phyloP scores from a whole-genome alignment of 345 rosid genomes.

The Physaria fendleri region DNA sequence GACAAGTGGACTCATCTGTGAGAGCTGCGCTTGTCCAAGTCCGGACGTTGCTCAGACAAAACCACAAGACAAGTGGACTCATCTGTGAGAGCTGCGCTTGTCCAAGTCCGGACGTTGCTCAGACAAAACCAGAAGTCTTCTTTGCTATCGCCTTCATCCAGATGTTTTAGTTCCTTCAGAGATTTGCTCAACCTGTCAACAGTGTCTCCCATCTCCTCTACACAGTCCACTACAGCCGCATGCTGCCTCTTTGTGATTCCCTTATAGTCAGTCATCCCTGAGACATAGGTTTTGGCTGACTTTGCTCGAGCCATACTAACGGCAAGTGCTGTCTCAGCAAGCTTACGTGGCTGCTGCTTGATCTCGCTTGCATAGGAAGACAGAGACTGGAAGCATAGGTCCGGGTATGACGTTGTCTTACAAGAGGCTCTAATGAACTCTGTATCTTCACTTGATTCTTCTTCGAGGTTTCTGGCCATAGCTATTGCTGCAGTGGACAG shows the following conservation, averaged over 20 bases:
- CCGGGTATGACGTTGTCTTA: slow-evolving; percentile 53
- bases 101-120: slow-evolving; percentile 87
- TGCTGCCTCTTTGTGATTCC: slow-evolving; percentile 54
- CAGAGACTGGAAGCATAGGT: slow-evolving; percentile 57
- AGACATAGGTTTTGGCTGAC: slow-evolving; percentile 50
- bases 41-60: too few relatives aligned
- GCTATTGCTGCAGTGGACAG: slow-evolving; percentile 23
- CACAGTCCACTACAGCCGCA: slow-evolving; percentile 62
- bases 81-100: slow-evolving; percentile 94
- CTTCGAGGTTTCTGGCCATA: slow-evolving; percentile 29
- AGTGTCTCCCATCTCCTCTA: slow-evolving; percentile 64
- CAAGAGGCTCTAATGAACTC: slow-evolving; percentile 59
- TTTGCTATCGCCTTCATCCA: slow-evolving; percentile 41
- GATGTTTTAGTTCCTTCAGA: slow-evolving; percentile 49
- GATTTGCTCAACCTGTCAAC: slow-evolving; percentile 70
- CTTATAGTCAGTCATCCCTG: slow-evolving; percentile 38
- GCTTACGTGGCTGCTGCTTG: slow-evolving; percentile 48
- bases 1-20: too few relatives aligned
- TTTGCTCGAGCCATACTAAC: slow-evolving; percentile 60
- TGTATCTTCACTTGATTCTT: slow-evolving; percentile 14
- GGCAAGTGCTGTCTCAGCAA: slow-evolving; percentile 65
- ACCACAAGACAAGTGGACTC: slow-evolving; percentile 75
- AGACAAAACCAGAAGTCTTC: slow-evolving; percentile 61
- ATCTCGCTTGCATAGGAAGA: slow-evolving; percentile 52
- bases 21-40: too few relatives aligned